phyloP scores from a whole-genome alignment of 768 basidiomycete genomes.

The Calocybe gangraenosa region DNA sequence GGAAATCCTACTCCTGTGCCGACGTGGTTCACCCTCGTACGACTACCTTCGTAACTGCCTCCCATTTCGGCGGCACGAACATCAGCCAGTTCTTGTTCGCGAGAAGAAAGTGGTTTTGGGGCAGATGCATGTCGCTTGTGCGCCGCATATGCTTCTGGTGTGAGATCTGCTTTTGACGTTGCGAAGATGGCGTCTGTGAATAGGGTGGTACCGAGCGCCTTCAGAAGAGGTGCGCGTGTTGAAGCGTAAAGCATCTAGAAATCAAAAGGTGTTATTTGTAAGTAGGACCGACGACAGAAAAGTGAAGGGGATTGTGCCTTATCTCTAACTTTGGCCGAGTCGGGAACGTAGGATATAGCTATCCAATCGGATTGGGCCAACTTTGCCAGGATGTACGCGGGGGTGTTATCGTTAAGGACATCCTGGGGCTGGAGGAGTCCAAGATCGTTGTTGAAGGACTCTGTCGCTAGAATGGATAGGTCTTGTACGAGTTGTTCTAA shows the following conservation, averaged over 20 bases:
- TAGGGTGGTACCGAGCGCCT: constrained; percentile 65
- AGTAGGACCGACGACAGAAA: neutral
- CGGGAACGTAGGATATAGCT: constrained; percentile 77
- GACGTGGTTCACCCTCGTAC: constrained; percentile 50
- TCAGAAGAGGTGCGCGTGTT: constrained; percentile 63
- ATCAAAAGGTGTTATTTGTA: constrained; percentile 2
- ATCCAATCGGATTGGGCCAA: constrained; percentile 68
- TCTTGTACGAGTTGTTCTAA: constrained; percentile 70
- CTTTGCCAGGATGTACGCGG: constrained; percentile 75
- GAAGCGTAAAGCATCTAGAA: constrained; percentile 86
- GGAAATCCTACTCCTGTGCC: constrained; percentile 58
- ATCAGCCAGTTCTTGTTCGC: constrained; percentile 79
- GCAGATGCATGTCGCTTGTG: constrained; percentile 70
- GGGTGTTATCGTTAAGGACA: constrained; percentile 53
- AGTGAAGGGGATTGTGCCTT: constrained; percentile 47
- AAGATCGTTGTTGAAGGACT: constrained; percentile 62
- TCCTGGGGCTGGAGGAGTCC: constrained; percentile 42
- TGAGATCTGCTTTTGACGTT: constrained; percentile 64
- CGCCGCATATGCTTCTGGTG: constrained; percentile 64
- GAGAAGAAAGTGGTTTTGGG: constrained; percentile 76
- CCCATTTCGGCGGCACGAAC: constrained; percentile 69
- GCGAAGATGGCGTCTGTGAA: constrained; percentile 80
- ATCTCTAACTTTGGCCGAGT: constrained; percentile 72
- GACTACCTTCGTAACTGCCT: constrained; percentile 54
- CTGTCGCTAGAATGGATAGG: constrained; percentile 39